Evolutionary conservation across 176 grass and related monocot species (phyloP).

Genomic region (Lolium rigidum): DNA sequence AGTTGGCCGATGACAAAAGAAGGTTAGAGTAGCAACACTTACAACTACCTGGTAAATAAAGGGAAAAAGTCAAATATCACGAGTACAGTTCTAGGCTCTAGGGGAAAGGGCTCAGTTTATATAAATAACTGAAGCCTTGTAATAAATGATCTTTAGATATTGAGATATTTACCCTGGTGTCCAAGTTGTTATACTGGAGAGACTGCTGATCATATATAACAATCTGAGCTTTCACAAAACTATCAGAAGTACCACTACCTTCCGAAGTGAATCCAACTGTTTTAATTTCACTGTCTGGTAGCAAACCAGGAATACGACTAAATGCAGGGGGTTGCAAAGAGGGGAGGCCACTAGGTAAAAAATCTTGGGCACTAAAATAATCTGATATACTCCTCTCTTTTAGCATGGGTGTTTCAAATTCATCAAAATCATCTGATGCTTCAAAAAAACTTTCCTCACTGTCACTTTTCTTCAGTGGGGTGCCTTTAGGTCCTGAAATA

Average conservation of each 20-base stretch:
- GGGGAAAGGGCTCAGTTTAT: conserved; percentile 28
- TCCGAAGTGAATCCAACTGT: conserved; percentile 51
- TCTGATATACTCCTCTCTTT: conserved; percentile 59
- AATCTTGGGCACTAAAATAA: conserved; percentile 63
- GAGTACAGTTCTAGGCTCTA: conserved; percentile 15
- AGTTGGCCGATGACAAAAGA: conserved; percentile 96
- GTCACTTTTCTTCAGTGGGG: conserved; percentile 68
- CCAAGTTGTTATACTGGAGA: conserved; percentile 83
- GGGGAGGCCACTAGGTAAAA: conserved; percentile 55
- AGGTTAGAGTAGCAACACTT: conserved; percentile 83
- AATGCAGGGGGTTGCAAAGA: conserved; percentile 74
- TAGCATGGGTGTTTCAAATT: conserved; percentile 66
- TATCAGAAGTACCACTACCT: conserved; percentile 59
- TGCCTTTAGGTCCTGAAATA: conserved; percentile 44
- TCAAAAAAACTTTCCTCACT: conserved; percentile 92
- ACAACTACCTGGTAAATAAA: conserved; percentile 78
- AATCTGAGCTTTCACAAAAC: conserved; percentile 98
- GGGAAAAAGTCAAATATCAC: conserved; percentile 38
- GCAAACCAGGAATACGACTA: conserved; percentile 79
- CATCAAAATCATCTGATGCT: conserved; percentile 90
- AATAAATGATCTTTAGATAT: conserved; percentile 6
- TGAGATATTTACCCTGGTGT: conserved; percentile 79
- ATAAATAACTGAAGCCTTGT: conserved; percentile 31
- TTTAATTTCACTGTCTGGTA: conserved; percentile 72
- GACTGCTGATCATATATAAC: conserved; percentile 89